Percentiles rank a stretch among this genome's conserved stretches.
Conservation (phyloP, 768 basidiomycete species). For the Rhodosporidiobolus odoratus region DNA sequence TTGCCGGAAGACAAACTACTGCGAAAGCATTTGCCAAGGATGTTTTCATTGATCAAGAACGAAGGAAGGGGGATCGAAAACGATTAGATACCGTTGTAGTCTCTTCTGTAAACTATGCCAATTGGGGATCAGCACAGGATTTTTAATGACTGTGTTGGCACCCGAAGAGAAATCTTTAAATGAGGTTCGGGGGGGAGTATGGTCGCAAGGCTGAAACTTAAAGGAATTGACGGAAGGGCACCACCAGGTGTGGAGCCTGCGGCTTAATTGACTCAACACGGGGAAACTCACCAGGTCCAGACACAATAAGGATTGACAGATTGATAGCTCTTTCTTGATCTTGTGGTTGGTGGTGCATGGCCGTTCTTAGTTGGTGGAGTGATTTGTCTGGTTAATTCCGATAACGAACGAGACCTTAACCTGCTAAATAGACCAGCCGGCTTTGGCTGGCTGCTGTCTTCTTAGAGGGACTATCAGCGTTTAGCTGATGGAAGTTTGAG, state of each 20-base stretch:
- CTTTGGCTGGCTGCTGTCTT: conserved; percentile 69
- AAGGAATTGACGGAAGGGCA: conserved; percentile 79
- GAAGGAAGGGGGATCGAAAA: conserved; percentile 80
- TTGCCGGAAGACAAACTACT: conserved; percentile 71
- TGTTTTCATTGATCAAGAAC: conserved; percentile 81
- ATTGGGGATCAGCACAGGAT: conserved; percentile 69
- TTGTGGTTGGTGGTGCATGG: conserved; percentile 84
- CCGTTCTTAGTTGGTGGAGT: conserved; percentile 85
- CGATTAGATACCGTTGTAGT: conserved; percentile 78
- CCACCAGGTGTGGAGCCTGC: conserved; percentile 74
- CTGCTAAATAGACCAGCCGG: conserved; percentile 82
- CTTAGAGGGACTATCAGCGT: conserved; percentile 79
- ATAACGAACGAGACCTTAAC: conserved; percentile 91
- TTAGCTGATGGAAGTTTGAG: conserved; percentile 78
- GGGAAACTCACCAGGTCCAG: conserved; percentile 75
- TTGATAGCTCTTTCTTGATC: conserved; percentile 80
- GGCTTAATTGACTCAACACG: conserved; percentile 80
- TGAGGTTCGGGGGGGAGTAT: conserved; percentile 78
- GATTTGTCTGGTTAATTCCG: conserved; percentile 96
- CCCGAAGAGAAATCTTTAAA: conserved; percentile 77
- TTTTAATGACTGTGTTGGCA: conserved; percentile 67
- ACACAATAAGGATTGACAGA: conserved; percentile 72
- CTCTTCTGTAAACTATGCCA: conserved; percentile 78
- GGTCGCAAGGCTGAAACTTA: conserved; percentile 72
- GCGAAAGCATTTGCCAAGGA: conserved; percentile 81